Evolutionary conservation across 73 alveolate genomes (phyloP).

Genomic region (Symbiodinium natans): DNA sequence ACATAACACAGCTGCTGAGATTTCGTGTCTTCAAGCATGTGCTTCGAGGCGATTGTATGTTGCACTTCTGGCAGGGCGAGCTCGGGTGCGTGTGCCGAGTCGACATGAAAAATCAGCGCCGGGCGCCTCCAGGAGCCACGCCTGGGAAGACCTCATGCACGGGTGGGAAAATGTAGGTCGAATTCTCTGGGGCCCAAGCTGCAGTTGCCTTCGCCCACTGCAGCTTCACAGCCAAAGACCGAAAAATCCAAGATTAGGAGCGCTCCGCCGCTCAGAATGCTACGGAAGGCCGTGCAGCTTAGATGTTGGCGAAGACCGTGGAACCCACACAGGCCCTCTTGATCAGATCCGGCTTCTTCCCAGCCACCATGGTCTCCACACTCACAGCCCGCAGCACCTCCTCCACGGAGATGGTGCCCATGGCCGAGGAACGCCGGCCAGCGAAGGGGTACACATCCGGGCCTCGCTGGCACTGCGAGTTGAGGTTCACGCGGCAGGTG

Average conservation of each 20-base stretch:
- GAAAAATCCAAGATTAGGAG: background rate
- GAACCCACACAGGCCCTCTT: constrained; percentile 33
- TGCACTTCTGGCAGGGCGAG: background rate
- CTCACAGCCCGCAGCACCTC: constrained; percentile 78
- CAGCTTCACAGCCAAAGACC: background rate
- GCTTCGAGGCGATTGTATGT: no score
- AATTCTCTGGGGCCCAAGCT: background rate
- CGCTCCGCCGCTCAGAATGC: background rate
- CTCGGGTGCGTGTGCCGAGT: background rate
- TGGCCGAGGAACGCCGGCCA: constrained; percentile 53
- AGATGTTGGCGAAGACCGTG: constrained; percentile 45
- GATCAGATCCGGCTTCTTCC: constrained; percentile 46
- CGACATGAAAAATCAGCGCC: background rate
- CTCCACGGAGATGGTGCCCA: constrained; percentile 72
- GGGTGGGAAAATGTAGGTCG: background rate
- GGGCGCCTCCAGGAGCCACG: background rate
- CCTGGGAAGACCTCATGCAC: background rate
- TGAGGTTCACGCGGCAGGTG: constrained; percentile 67
- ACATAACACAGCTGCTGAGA: no score
- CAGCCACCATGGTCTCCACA: constrained; percentile 73
- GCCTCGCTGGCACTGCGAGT: constrained; percentile 84
- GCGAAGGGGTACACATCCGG: constrained; percentile 63
- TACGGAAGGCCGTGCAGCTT: background rate
- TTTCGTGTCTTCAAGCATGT: background rate
- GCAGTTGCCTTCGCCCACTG: background rate